Percentiles rank a stretch among this genome's conserved stretches.
Evolutionary conservation across 2,329 filamentous ascomycete genomes (phyloP).

Genomic region (Sclerotinia glacialis): DNA sequence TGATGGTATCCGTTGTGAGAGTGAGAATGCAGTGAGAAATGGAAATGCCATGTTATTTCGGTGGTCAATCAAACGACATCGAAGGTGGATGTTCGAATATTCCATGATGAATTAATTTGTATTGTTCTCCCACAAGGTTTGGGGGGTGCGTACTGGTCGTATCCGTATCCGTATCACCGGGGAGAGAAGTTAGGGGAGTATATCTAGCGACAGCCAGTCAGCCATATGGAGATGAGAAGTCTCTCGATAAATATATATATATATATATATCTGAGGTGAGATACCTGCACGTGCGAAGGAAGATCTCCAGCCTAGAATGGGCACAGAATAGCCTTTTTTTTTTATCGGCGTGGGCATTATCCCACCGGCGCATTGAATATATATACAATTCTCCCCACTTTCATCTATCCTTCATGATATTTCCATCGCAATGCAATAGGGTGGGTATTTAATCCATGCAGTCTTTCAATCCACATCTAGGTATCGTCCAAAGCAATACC

Average conservation of each 20-base stretch:
- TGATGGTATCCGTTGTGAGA: not conserved
- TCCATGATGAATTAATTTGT: not conserved
- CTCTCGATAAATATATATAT: too few relatives aligned
- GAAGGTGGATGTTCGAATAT: not conserved
- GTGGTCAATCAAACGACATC: too few relatives aligned
- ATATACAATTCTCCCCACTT: not conserved
- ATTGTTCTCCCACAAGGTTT: not conserved
- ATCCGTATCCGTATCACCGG: too few relatives aligned
- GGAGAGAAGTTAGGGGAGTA: not conserved
- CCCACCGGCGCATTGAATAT: not conserved
- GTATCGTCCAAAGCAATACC: not conserved
- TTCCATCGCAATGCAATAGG: not conserved
- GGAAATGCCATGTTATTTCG: not conserved
- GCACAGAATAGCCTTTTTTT: not conserved
- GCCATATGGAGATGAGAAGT: too few relatives aligned
- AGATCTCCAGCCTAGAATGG: not conserved
- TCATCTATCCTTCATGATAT: too few relatives aligned
- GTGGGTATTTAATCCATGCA: too few relatives aligned
- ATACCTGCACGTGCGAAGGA: not conserved
- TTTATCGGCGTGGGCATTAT: not conserved
- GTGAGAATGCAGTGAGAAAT: not conserved
- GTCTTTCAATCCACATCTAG: not conserved
- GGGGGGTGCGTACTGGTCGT: not conserved
- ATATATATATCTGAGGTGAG: not conserved
- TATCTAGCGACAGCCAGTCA: not conserved